Conservation (phyloP, 2,329 filamentous ascomycete species). For the Calonectria henricotiae region DNA sequence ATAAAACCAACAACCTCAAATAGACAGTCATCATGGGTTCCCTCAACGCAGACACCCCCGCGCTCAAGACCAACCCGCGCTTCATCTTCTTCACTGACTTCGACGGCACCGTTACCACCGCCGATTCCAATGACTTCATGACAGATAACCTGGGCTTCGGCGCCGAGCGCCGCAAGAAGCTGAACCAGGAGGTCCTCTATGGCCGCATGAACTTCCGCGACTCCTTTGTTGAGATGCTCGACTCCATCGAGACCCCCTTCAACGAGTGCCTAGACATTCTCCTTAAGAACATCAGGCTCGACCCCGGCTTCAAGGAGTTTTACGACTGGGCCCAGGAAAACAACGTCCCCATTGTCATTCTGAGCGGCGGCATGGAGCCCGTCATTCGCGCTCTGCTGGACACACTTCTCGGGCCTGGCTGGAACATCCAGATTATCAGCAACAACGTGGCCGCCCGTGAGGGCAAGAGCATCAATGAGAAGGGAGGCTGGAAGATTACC, state of each 20-base stretch:
- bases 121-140: conserved; percentile 79
- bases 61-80: conserved; percentile 80
- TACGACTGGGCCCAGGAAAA: conserved; percentile 85
- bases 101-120: conserved; percentile 91
- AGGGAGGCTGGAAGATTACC: conserved; percentile 88
- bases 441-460: conserved; percentile 81
- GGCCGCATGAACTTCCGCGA: conserved; percentile 84
- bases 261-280: conserved; percentile 86
- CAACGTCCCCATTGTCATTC: conserved; percentile 92
- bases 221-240: conserved; percentile 92
- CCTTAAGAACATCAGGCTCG: conserved; percentile 87
- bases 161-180: conserved; percentile 76
- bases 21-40: conserved; percentile 57
- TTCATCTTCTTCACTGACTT: conserved; percentile 99
- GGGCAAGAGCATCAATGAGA: conserved; percentile 82
- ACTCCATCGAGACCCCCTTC: conserved; percentile 86
- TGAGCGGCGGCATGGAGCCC: conserved; percentile 94
- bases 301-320: conserved; percentile 91
- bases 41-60: conserved; percentile 65
- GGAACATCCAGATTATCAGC: conserved; percentile 90
- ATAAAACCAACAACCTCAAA: not conserved
- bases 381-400: conserved; percentile 89
- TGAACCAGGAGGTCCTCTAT: conserved; percentile 84
- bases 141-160: conserved; percentile 96
- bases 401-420: conserved; percentile 83